Conservation (phyloP, 2,329 filamentous ascomycete species). For the Clonostachys sp. region DNA sequence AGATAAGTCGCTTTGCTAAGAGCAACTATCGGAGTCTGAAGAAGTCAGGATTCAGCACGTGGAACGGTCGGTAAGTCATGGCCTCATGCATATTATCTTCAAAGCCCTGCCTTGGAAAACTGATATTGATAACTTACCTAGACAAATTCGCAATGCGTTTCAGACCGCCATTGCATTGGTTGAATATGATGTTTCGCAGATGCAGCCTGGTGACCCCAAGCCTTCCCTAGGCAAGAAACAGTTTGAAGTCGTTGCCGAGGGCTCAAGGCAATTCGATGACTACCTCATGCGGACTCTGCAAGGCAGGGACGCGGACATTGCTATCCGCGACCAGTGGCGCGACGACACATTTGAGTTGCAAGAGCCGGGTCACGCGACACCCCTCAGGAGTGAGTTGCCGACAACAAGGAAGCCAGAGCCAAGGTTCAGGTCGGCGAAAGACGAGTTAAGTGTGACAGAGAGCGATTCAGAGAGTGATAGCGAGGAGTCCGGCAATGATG, state of each 20-base stretch:
- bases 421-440: too few species aligned
- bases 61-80: constrained; percentile 9
- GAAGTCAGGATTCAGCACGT: constrained; percentile 3
- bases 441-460: too few species aligned
- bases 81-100: neutral
- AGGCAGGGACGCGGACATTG: neutral
- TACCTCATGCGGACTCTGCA: constrained; percentile 4
- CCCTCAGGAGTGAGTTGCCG: neutral
- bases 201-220: neutral
- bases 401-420: too few species aligned
- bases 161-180: constrained; percentile 12
- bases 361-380: neutral
- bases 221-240: constrained; percentile 2
- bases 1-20: constrained; percentile 27
- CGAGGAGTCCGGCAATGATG: too few species aligned
- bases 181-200: constrained; percentile 3
- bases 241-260: constrained; percentile 5
- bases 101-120: neutral
- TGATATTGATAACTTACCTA: neutral
- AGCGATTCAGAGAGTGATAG: too few species aligned
- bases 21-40: constrained; percentile 16
- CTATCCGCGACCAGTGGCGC: neutral
- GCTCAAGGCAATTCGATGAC: constrained; percentile 3
- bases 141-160: constrained; percentile 16
- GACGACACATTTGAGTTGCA: neutral